Conservation (phyloP, 2,329 filamentous ascomycete genomes). For the Tolypocladium endophyticum region DNA sequence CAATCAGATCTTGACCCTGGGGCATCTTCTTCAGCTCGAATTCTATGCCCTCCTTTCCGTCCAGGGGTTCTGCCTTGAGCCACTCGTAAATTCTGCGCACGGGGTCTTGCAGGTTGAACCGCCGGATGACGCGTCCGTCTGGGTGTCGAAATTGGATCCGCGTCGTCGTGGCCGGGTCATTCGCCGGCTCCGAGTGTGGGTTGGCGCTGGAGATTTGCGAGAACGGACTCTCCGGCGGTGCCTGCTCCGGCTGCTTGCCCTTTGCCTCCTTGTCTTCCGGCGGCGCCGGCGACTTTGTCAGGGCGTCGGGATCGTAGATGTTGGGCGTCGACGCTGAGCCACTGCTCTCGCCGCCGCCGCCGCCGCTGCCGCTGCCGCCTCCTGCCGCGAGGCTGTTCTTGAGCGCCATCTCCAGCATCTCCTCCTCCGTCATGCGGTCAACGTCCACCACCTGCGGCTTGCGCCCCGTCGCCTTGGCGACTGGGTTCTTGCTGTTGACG, state of each 20-base stretch:
- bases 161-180: constrained; percentile 62
- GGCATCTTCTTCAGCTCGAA: constrained; percentile 85
- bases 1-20: constrained; percentile 70
- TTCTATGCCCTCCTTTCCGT: constrained; percentile 63
- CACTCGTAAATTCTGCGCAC: constrained; percentile 88
- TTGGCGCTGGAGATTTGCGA: constrained; percentile 58
- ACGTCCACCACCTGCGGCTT: constrained; percentile 61
- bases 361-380: constrained; percentile 18
- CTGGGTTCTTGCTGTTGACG: constrained; percentile 82
- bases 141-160: constrained; percentile 89
- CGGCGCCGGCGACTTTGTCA: constrained; percentile 55
- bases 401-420: constrained; percentile 91
- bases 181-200: constrained; percentile 68
- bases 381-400: constrained; percentile 64
- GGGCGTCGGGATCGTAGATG: constrained; percentile 72
- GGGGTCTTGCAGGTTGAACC: constrained; percentile 67
- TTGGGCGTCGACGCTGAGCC: constrained; percentile 33
- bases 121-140: constrained; percentile 71
- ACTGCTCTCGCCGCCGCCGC: constrained; percentile 14
- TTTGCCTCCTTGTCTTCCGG: constrained; percentile 24
- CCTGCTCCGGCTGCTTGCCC: constrained; percentile 41
- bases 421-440: constrained; percentile 87
- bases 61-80: constrained; percentile 80
- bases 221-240: constrained; percentile 39
- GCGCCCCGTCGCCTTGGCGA: constrained; percentile 57